Percentiles rank a stretch among this genome's conserved stretches.
Conservation (phyloP, 1,284 basidiomycete genomes). For the Tremellales sp. region DNA sequence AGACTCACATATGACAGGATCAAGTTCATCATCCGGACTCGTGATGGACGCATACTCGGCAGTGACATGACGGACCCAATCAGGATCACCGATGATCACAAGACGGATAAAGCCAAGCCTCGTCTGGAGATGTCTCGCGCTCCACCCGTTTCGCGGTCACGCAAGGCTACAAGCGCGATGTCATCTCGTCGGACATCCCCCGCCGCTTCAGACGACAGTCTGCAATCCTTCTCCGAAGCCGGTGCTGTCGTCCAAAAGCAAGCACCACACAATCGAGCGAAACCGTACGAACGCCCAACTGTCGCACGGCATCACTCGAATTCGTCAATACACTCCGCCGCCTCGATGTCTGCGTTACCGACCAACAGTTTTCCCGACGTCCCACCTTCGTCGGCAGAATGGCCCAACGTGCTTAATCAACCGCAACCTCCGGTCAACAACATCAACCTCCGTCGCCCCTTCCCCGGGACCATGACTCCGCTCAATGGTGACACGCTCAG, state of each 20-base stretch:
- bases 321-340: constrained; percentile 19
- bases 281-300: constrained; percentile 42
- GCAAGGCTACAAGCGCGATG: constrained; percentile 36
- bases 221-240: constrained; percentile 38
- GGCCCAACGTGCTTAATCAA: not conserved
- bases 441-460: not conserved
- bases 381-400: constrained; percentile 1
- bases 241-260: constrained; percentile 41
- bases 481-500: constrained; percentile 9
- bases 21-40: constrained; percentile 81
- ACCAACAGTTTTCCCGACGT: constrained; percentile 4
- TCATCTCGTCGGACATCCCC: constrained; percentile 39
- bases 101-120: constrained; percentile 59
- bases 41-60: constrained; percentile 74
- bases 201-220: constrained; percentile 40
- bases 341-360: not conserved
- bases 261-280: constrained; percentile 33
- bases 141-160: constrained; percentile 24
- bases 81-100: constrained; percentile 99
- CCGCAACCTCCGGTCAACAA: not conserved
- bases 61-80: constrained; percentile 82
- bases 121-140: constrained; percentile 18
- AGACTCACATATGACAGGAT: constrained; percentile 54
- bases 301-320: constrained; percentile 28
- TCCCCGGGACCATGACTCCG: constrained; percentile 4